phyloP scores from a whole-genome alignment of 192 early-diverging fungal genomes.

The Rhizophlyctis rosea region DNA sequence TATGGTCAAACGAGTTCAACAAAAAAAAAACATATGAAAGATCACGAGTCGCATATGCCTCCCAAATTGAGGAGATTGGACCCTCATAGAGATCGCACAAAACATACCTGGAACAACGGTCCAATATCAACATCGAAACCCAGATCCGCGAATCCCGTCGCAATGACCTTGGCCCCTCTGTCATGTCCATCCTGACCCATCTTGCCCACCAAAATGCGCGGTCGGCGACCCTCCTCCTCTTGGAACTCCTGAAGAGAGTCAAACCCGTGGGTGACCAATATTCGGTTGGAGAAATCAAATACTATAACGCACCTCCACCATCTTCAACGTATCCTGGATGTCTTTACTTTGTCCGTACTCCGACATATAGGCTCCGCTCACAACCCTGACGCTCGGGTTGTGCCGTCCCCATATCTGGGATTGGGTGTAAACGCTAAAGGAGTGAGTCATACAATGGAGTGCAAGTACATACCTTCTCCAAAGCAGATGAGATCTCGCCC shows the following conservation, averaged over 20 bases:
- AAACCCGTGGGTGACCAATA: too few species aligned
- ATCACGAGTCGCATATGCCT: too few species aligned
- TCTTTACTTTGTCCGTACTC: conserved; percentile 72
- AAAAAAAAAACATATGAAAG: too few species aligned
- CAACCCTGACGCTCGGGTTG: conserved; percentile 75
- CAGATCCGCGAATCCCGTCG: conserved; percentile 83
- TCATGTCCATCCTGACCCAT: conserved; percentile 95
- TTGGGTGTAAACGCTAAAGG: conserved; percentile 6
- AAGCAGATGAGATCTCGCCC: conserved; percentile 78
- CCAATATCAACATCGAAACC: conserved; percentile 92
- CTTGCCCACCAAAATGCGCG: conserved; percentile 85
- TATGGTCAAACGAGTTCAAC: too few species aligned
- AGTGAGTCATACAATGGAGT: too few species aligned
- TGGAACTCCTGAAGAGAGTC: conserved; percentile 57
- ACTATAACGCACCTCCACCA: conserved; percentile 43
- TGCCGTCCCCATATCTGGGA: conserved; percentile 71
- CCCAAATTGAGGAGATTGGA: too few species aligned
- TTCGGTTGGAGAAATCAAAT: not conserved
- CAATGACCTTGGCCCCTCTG: conserved; percentile 91
- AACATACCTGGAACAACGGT: conserved; percentile 68
- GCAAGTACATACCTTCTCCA: conserved; percentile 60
- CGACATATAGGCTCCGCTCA: conserved; percentile 81
- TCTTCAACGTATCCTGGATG: conserved; percentile 58
- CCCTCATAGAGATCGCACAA: not conserved
- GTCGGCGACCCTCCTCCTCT: conserved; percentile 73